phyloP scores from a whole-genome alignment of 495 filamentous ascomycete species.

The Daldinia childiae region DNA sequence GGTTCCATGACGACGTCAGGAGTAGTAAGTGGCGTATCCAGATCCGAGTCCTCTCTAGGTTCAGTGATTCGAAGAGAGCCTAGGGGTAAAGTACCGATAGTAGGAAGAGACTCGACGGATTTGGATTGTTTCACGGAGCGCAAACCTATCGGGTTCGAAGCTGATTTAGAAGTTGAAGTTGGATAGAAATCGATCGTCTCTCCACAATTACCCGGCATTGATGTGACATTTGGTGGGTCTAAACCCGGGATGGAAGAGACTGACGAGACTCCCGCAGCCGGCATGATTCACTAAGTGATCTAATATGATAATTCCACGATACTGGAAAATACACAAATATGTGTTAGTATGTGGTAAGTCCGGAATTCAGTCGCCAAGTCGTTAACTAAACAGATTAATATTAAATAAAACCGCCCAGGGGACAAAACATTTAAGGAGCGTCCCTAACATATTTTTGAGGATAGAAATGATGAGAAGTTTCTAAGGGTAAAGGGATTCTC shows the following conservation, averaged over 20 bases:
- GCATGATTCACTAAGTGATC: background rate
- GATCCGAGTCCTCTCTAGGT: conserved; percentile 6
- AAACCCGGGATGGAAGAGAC: conserved; percentile 13
- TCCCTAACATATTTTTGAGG: background rate
- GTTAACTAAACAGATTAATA: background rate
- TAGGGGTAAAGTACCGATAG: conserved; percentile 48
- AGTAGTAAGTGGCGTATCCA: conserved; percentile 15
- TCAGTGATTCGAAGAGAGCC: conserved; percentile 51
- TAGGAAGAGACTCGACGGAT: conserved; percentile 45
- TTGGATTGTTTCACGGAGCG: conserved; percentile 27
- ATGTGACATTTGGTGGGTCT: conserved; percentile 18
- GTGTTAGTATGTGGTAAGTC: no score
- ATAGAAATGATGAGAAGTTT: conserved; percentile 17
- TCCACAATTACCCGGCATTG: conserved; percentile 36
- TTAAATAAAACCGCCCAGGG: background rate
- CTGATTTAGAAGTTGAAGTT: conserved; percentile 26
- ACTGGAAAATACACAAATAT: no score
- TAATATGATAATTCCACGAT: no score
- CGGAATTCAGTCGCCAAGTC: background rate
- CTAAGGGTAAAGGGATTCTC: conserved; percentile 22
- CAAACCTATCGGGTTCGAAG: background rate
- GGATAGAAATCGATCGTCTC: conserved; percentile 32
- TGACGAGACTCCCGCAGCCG: conserved; percentile 3
- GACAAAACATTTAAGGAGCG: background rate
- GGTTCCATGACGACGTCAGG: conserved; percentile 28